Evolutionary conservation across 441 rosid genomes (phyloP).

Genomic region (Adansonia gregorii): DNA sequence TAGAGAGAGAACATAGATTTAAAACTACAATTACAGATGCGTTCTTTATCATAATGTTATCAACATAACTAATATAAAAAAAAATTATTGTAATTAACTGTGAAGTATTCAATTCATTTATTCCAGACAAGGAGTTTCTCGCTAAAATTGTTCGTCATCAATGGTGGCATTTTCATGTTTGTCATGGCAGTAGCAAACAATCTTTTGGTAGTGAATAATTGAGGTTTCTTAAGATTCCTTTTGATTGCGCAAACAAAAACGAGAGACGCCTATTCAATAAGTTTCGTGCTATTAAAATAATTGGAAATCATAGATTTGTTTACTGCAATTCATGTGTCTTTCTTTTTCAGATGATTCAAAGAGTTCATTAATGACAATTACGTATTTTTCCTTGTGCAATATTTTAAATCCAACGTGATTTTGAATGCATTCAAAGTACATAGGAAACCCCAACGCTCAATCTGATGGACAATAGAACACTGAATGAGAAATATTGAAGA

Average conservation of each 20-base stretch:
- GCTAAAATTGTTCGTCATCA: not conserved
- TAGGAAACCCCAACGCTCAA: not conserved
- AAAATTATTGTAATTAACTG: too few relatives aligned
- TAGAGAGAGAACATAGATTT: not conserved
- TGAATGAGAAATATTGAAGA: too few relatives aligned
- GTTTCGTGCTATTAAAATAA: not conserved
- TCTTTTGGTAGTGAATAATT: not conserved
- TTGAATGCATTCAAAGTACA: not conserved
- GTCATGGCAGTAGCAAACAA: not conserved
- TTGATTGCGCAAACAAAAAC: not conserved
- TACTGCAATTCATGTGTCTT: not conserved
- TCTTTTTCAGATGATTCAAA: constrained; percentile 6
- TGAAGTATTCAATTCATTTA: not conserved
- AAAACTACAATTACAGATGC: too few relatives aligned
- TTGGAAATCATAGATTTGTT: not conserved
- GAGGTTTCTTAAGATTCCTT: not conserved
- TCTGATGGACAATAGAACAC: not conserved
- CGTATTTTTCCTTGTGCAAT: not conserved
- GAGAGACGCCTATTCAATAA: not conserved
- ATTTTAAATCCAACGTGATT: not conserved
- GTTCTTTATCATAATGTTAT: too few relatives aligned
- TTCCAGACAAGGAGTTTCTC: not conserved
- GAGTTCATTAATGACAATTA: not conserved
- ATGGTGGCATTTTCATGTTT: not conserved
- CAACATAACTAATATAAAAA: too few relatives aligned